A percentile compares a stretch with the other conserved stretches of the same genome.
phyloP scores from a whole-genome alignment of 192 early-diverging fungal species.

The Podila clonocystis region DNA sequence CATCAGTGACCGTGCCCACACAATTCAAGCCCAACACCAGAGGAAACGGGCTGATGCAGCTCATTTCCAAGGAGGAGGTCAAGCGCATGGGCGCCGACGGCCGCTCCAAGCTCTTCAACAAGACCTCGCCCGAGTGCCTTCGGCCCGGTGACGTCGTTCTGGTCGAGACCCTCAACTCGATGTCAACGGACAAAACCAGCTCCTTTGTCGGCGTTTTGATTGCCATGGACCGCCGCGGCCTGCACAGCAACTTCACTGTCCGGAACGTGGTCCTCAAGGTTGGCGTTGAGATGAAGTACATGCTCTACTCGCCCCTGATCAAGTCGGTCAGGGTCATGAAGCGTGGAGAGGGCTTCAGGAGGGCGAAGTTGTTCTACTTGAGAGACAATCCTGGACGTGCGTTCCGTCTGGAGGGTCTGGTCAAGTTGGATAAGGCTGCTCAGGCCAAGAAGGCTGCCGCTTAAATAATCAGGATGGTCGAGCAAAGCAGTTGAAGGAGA shows the following conservation, averaged over 20 bases:
- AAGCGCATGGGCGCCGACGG: constrained; percentile 65
- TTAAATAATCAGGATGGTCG: background rate
- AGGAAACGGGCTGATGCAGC: constrained; percentile 72
- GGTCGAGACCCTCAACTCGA: constrained; percentile 74
- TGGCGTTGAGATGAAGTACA: constrained; percentile 81
- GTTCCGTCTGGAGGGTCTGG: constrained; percentile 60
- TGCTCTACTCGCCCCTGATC: constrained; percentile 80
- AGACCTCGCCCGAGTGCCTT: constrained; percentile 63
- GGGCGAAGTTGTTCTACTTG: constrained; percentile 83
- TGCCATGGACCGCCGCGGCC: constrained; percentile 75
- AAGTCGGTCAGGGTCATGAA: constrained; percentile 75
- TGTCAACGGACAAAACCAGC: constrained; percentile 54
- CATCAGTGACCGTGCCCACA: constrained; percentile 47
- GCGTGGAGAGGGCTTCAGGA: constrained; percentile 64
- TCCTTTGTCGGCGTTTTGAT: constrained; percentile 81
- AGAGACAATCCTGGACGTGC: constrained; percentile 80
- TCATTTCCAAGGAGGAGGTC: constrained; percentile 70
- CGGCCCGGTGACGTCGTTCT: constrained; percentile 72
- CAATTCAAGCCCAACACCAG: constrained; percentile 59
- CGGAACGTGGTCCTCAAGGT: constrained; percentile 80
- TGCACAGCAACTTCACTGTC: constrained; percentile 81
- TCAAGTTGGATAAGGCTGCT: constrained; percentile 42
- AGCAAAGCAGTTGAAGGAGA: too few species aligned
- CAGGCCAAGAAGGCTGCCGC: constrained; percentile 34
- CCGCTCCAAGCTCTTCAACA: constrained; percentile 69